phyloP scores from a whole-genome alignment of 352 stramenopile genomes.

The Pythium insidiosum region DNA sequence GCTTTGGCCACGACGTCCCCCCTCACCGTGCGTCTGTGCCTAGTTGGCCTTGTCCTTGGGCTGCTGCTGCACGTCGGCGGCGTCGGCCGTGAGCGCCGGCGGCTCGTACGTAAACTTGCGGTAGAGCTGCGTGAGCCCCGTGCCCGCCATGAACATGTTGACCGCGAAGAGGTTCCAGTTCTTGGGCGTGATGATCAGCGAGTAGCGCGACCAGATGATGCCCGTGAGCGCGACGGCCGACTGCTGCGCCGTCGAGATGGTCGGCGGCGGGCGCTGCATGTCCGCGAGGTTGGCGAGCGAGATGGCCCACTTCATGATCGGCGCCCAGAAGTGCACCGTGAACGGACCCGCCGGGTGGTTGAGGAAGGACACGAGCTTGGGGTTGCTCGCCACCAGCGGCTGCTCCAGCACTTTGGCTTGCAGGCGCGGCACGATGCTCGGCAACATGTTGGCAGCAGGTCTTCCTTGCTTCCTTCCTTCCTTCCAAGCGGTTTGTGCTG shows the following conservation, averaged over 20 bases:
- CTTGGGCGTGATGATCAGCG: conserved; percentile 80
- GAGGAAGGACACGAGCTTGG: conserved; percentile 51
- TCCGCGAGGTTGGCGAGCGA: conserved; percentile 83
- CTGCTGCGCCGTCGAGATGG: conserved; percentile 81
- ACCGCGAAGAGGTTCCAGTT: conserved; percentile 90
- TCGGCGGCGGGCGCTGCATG: conserved; percentile 72
- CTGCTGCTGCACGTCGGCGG: background rate
- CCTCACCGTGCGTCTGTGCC: too few species aligned
- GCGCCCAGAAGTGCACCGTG: conserved; percentile 86
- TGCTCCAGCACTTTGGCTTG: conserved; percentile 68
- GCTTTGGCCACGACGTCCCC: too few species aligned
- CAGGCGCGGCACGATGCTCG: conserved; percentile 62
- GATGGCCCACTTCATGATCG: conserved; percentile 85
- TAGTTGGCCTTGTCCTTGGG: conserved; percentile 4
- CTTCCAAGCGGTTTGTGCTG: too few species aligned
- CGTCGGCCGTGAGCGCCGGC: background rate
- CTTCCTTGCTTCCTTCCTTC: too few species aligned
- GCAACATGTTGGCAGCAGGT: conserved; percentile 52
- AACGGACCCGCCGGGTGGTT: conserved; percentile 80
- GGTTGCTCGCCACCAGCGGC: conserved; percentile 60
- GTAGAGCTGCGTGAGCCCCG: conserved; percentile 76
- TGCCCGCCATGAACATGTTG: conserved; percentile 87
- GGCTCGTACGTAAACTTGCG: conserved; percentile 57
- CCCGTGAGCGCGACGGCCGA: conserved; percentile 67
- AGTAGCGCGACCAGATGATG: conserved; percentile 89